These are phyloP conservation scores for Psilocybe cyanescens DNA, from an alignment of 768 basidiomycete species.

Conservation along the genomic window DNA sequence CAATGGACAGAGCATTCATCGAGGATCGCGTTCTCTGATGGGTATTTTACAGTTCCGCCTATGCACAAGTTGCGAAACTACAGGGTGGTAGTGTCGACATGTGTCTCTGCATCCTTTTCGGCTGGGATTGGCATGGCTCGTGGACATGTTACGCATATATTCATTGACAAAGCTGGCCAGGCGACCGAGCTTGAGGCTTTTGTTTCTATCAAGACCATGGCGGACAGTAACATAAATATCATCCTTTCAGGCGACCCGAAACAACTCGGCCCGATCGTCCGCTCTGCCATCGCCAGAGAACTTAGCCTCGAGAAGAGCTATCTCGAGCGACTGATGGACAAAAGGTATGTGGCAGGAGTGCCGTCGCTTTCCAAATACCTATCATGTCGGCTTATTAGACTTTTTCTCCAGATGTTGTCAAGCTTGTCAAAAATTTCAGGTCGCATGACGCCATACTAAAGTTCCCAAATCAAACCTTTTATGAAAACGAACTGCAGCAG, in stretches of 20 bases:
- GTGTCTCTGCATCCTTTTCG: slow-evolving; percentile 61
- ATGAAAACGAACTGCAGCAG: slow-evolving; percentile 52
- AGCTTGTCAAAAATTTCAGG: slow-evolving; percentile 67
- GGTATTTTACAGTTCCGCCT: slow-evolving; percentile 42
- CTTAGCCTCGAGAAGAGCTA: slow-evolving; percentile 65
- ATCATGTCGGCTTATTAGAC: neutral
- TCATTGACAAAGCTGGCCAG: slow-evolving; percentile 76
- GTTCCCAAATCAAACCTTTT: slow-evolving; percentile 67
- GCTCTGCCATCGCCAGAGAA: slow-evolving; percentile 56
- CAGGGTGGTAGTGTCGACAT: slow-evolving; percentile 66
- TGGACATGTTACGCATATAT: slow-evolving; percentile 71
- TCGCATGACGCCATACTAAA: slow-evolving; percentile 63
- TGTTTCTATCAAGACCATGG: slow-evolving; percentile 64
- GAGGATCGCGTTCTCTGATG: slow-evolving; percentile 48
- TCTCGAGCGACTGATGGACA: slow-evolving; percentile 60
- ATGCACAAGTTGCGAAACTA: slow-evolving; percentile 42
- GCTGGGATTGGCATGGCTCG: slow-evolving; percentile 58
- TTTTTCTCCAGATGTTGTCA: slow-evolving; percentile 50
- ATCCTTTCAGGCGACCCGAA: slow-evolving; percentile 73
- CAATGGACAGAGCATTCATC: slow-evolving; percentile 47
- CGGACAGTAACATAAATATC: slow-evolving; percentile 54
- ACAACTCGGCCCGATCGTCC: slow-evolving; percentile 72
- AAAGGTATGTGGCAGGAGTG: slow-evolving; percentile 14
- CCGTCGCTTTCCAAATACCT: neutral
- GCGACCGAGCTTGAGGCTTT: slow-evolving; percentile 72